Base-by-base conservation (phyloP, 306 rosid species). In the Sophora flavescens region DNA sequence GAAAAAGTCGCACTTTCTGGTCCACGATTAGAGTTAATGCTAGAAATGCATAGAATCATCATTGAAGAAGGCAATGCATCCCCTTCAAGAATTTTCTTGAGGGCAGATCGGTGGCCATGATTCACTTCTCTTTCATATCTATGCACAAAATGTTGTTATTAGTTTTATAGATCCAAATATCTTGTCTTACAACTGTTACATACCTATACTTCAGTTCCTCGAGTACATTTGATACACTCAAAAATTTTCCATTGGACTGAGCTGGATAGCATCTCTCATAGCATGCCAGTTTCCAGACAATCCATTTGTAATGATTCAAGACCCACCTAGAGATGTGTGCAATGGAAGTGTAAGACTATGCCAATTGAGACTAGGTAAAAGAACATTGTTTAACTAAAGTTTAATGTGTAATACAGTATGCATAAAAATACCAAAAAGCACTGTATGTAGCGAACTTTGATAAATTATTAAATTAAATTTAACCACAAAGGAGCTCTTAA, bases 151-250 rank as follows among this genome's bases (percentile, higher is more conserved):
- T 72, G 68, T 62, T 51, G 16, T 75, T 61, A 71, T 33, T 44
- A 73, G 62, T 48, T 76, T 56, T 6, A 75, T 68, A 67, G 67
- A 80, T 64, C 52, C 28, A 76, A 68, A 60, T 75, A 52, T 81
- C 68, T 14, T 74, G 59, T 12, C 59, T 18, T 52, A 72, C 48
- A 26, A 36, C 57, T 74, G 59, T 75, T 57, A 70, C 77, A 58
- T 83, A 89, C 98, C 98, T 91, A 79, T 94, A 94, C 85, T 91
- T 94, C 86, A 94, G 81, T 84, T 91, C 98, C 88, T 91, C 97
- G 1, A 90, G 88, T 48, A 94, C 96, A 80, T 94, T 94, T 70
- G 87, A 81, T 51, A 82, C 75, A 16, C 90, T 84, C 76, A 94
- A 81, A 79, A 92, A 78, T 0, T 79, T 88, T 82, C 92, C 88